Evolutionary conservation across 2,329 filamentous ascomycete species (phyloP), one percentile per base, ranked within the genome.

Genomic region (Ceratocystis diversiconidia): DNA sequence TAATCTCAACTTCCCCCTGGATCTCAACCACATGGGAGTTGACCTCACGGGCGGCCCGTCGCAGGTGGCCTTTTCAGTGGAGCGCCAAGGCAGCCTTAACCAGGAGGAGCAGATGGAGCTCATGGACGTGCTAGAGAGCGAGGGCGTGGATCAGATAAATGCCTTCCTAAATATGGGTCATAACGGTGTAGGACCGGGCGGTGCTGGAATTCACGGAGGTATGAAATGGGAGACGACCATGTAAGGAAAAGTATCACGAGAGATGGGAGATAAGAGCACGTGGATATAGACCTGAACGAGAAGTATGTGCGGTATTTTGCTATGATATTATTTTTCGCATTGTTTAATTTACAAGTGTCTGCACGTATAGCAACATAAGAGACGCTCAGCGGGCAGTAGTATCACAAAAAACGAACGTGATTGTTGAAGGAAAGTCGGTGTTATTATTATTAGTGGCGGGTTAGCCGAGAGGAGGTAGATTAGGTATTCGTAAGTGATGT

Each of bases 61-160:
- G 15, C 72, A 74, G 41, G 71, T 73, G 52, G 71, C 70, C 57
- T 76, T 73, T 67, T 72, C 74, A 2, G 74, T 76, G 30, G 81
- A 82, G 72, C 82, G 80, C 67, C 84, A 84, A 71, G 90, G 85
- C 69, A 88, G 81, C 67, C 77, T 95, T 41, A 92, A 85, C 67
- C 87, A 91, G 69, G 83, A 90, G 71, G 89, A 95, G 74, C 90
- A 94, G 74, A 76, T 86, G 69, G 89, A 95, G 76, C 78, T 95
- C 46, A 90, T 95, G 87, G 84, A 86, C 65, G 85, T 85, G 61
- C 80, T 95, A 43, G 88, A 94, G 73, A 88, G 78, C 70, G 82
- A 87, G 69, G 85, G 84, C 0, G 76, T 85, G 72, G 77, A 76
- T 30, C 84, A 86, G 62, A 85, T 87, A 70, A 80, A 86, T 69